These are phyloP conservation scores for Tilletia caries DNA, from an alignment of 1,284 basidiomycete species.

Conservation along the genomic window DNA sequence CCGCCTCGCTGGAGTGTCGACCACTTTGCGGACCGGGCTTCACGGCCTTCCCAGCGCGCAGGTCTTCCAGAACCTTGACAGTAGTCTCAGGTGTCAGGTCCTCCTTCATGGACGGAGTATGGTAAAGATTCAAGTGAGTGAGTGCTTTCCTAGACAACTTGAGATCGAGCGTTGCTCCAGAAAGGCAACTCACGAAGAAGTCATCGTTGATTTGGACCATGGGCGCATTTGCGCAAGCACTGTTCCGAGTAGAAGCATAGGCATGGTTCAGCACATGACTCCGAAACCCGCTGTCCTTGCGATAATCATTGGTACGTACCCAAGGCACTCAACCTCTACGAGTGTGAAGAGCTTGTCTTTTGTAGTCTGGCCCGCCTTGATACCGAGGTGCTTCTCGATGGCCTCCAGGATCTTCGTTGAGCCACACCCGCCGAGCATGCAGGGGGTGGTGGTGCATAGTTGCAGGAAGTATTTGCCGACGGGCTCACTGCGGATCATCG, in stretches of 20 bases:
- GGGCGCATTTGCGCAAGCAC: conserved; percentile 97
- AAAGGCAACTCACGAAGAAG: conserved; percentile 71
- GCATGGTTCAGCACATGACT: background rate
- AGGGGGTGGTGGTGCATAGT: conserved; percentile 98
- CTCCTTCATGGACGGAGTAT: conserved; percentile 63
- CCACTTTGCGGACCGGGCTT: conserved; percentile 88
- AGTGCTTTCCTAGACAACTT: no score
- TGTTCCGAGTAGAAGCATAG: background rate
- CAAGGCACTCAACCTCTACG: conserved; percentile 96
- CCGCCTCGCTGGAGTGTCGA: conserved; percentile 75
- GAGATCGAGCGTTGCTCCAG: background rate
- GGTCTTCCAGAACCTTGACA: conserved; percentile 78
- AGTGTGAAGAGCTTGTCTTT: conserved; percentile 95
- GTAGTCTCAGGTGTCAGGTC: conserved; percentile 90
- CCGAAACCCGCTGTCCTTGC: no score
- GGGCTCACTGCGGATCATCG: conserved; percentile 66
- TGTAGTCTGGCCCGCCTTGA: conserved; percentile 84
- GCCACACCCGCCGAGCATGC: conserved; percentile 82
- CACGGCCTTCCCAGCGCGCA: conserved; percentile 79
- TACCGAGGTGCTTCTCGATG: conserved; percentile 76
- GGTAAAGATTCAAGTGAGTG: background rate
- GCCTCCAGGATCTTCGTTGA: conserved; percentile 84
- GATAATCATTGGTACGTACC: conserved; percentile 17
- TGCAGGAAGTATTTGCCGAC: conserved; percentile 93
- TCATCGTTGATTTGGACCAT: conserved; percentile 97